Evolutionary conservation across 2,329 filamentous ascomycete species (phyloP).

Genomic region (Nemania abortiva): DNA sequence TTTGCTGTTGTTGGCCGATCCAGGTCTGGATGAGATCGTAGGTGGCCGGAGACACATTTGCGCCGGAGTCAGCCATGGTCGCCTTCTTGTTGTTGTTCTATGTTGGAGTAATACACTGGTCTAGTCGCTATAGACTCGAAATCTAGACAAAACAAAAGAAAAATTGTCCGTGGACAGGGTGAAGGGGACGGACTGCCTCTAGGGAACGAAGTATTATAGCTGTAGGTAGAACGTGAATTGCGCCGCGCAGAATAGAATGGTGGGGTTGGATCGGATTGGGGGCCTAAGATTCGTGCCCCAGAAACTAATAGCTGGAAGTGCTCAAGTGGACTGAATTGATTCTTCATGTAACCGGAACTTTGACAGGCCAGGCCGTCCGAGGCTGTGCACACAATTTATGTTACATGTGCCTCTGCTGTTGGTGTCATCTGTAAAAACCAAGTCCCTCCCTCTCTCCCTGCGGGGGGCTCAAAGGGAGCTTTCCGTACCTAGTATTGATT

Average conservation of each 20-base stretch:
- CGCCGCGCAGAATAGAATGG: background rate
- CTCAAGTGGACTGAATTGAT: background rate
- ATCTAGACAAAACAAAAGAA: too few relatives aligned
- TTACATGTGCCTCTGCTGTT: background rate
- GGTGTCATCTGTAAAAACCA: too few relatives aligned
- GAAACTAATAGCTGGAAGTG: background rate
- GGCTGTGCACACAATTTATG: background rate
- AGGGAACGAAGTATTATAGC: background rate
- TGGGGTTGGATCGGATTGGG: conserved; percentile 21
- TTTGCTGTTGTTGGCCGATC: conserved; percentile 53
- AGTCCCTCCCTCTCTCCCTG: background rate
- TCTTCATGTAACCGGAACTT: background rate
- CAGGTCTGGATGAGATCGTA: conserved; percentile 45
- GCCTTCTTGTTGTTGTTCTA: background rate
- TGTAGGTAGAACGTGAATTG: background rate
- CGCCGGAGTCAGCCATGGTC: conserved; percentile 20
- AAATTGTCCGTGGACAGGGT: background rate
- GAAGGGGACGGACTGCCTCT: background rate
- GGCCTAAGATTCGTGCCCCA: background rate
- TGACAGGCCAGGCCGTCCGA: background rate
- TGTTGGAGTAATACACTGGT: background rate
- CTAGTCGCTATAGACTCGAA: background rate
- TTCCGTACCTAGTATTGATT: background rate
- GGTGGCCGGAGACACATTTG: conserved; percentile 36
- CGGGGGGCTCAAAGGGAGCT: background rate